Percentiles rank a stretch among this genome's conserved stretches.
Evolutionary conservation across 208 protist species (phyloP).

Genomic region (Leishmania martiniquensis): DNA sequence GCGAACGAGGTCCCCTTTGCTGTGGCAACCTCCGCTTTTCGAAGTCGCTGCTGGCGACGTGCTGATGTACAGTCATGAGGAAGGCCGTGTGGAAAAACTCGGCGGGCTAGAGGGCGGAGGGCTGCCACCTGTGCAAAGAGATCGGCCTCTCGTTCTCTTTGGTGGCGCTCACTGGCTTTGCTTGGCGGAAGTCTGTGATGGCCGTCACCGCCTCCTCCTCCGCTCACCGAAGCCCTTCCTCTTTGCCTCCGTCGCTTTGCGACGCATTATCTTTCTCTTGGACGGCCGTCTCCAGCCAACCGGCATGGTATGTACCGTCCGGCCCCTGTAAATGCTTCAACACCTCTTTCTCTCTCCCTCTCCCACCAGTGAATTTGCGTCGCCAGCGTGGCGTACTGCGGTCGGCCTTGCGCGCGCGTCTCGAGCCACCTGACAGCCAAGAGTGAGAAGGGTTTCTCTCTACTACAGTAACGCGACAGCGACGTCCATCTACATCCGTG

Average conservation of each 20-base stretch:
- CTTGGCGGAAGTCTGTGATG: neutral
- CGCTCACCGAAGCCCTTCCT: neutral
- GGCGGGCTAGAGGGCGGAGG: neutral
- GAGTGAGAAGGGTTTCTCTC: no score
- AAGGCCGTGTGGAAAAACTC: neutral
- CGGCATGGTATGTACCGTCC: neutral
- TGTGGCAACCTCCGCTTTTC: neutral
- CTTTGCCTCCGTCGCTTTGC: neutral
- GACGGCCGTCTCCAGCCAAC: neutral
- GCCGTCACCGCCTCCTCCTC: neutral
- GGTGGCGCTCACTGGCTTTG: neutral
- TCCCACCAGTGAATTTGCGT: neutral
- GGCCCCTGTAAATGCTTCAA: neutral
- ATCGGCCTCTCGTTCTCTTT: neutral
- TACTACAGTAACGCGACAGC: no score
- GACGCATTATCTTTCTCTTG: neutral
- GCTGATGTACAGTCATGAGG: neutral
- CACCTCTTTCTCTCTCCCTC: neutral
- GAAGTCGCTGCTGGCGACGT: neutral
- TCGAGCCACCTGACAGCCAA: no score
- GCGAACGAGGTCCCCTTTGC: neutral
- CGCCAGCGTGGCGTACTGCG: no score
- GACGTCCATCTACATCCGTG: neutral
- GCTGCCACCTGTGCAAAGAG: neutral
- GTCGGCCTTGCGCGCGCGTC: no score